Conservation (phyloP, 2,329 filamentous ascomycete genomes). For the Alternaria viburni region DNA sequence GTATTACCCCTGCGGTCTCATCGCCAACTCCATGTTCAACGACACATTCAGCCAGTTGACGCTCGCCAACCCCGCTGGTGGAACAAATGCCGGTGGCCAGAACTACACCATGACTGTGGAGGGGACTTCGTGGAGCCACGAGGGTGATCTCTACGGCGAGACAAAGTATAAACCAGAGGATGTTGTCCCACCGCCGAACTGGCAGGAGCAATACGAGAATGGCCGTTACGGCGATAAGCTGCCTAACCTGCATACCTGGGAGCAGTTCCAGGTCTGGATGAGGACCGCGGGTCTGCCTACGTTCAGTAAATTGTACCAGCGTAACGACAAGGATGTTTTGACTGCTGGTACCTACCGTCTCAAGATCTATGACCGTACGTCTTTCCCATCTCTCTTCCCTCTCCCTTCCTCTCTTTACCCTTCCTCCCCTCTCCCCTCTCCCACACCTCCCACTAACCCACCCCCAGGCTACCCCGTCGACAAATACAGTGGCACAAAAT, state of each 20-base stretch:
- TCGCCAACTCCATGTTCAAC: slow-evolving; percentile 97
- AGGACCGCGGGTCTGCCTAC: slow-evolving; percentile 90
- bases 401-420: not conserved
- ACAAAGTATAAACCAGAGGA: slow-evolving; percentile 69
- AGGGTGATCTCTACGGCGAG: slow-evolving; percentile 77
- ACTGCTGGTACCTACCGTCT: slow-evolving; percentile 74
- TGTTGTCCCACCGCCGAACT: slow-evolving; percentile 86
- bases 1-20: slow-evolving; percentile 93
- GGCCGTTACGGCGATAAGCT: slow-evolving; percentile 70
- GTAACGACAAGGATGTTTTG: slow-evolving; percentile 78
- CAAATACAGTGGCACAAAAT: slow-evolving; percentile 84
- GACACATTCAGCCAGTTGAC: slow-evolving; percentile 78
- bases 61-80: slow-evolving; percentile 59
- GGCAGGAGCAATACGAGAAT: slow-evolving; percentile 72
- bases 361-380: slow-evolving; percentile 77
- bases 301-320: slow-evolving; percentile 90
- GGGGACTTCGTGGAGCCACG: slow-evolving; percentile 86
- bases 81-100: slow-evolving; percentile 43
- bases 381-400: not conserved
- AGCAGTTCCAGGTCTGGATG: slow-evolving; percentile 99
- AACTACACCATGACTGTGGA: slow-evolving; percentile 76
- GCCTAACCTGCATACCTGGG: slow-evolving; percentile 75
- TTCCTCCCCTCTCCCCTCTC: not conserved
- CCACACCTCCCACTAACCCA: slow-evolving; percentile 27
- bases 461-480: slow-evolving; percentile 77